Evolutionary conservation across 2,329 filamentous ascomycete species (phyloP).

Genomic region (Phaeosphaeriaceae sp.): DNA sequence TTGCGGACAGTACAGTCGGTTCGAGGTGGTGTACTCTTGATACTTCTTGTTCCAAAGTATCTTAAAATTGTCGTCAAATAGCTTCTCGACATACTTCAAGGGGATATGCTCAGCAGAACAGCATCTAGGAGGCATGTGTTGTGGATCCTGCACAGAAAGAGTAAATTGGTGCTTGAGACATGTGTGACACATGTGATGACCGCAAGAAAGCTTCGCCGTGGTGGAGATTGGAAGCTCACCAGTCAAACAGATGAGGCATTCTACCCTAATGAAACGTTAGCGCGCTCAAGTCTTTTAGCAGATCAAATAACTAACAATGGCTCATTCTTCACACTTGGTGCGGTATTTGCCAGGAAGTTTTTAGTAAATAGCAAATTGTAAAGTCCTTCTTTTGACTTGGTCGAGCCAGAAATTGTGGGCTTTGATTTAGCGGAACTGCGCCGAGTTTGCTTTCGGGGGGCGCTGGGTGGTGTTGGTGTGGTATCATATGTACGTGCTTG

Average conservation of each 20-base stretch:
- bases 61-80: conserved; percentile 79
- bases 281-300: too few relatives aligned
- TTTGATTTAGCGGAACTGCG: too few relatives aligned
- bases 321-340: too few relatives aligned
- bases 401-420: too few relatives aligned
- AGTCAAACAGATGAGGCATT: conserved; percentile 74
- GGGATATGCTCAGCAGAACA: conserved; percentile 77
- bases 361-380: too few relatives aligned
- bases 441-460: too few relatives aligned
- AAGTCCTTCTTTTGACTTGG: too few relatives aligned
- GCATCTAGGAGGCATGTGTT: conserved; percentile 87
- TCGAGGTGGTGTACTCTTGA: conserved; percentile 74
- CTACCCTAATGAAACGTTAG: too few relatives aligned
- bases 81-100: conserved; percentile 73
- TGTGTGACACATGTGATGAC: conserved; percentile 79
- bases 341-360: too few relatives aligned
- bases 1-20: conserved; percentile 78
- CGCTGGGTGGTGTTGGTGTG: too few relatives aligned
- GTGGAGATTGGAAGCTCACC: conserved; percentile 69
- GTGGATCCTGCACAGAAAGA: conserved; percentile 75
- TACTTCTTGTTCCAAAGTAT: conserved; percentile 81
- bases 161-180: conserved; percentile 79
- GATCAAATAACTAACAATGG: too few relatives aligned
- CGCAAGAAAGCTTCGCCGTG: conserved; percentile 75
- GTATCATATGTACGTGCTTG: too few relatives aligned